Percentiles rank a stretch among this genome's conserved stretches.
These are phyloP conservation scores for Hymenoscyphus linearis DNA, from an alignment of 2,329 filamentous ascomycete species.

Conservation along the genomic window DNA sequence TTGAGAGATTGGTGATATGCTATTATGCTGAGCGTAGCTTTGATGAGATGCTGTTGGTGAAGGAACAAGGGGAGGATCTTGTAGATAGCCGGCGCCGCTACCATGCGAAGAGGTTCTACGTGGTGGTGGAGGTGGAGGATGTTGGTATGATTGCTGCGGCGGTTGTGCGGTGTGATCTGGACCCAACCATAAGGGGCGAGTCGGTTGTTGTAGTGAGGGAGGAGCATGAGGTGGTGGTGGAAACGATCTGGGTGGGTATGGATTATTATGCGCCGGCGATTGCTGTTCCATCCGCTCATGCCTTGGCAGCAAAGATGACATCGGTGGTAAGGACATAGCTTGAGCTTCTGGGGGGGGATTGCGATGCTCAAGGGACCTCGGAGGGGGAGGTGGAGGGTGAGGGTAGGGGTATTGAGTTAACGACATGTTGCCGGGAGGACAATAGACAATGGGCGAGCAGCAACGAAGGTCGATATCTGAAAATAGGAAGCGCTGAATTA, in stretches of 20 bases:
- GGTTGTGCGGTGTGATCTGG: slow-evolving; percentile 13
- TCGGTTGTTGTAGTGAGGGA: slow-evolving; percentile 7
- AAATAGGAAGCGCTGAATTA: not conserved
- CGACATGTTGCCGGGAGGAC: not conserved
- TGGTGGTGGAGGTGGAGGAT: slow-evolving; percentile 8
- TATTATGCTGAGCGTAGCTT: slow-evolving; percentile 2
- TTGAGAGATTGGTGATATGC: slow-evolving; percentile 7
- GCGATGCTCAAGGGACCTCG: not conserved
- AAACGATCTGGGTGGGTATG: slow-evolving; percentile 12
- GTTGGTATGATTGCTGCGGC: slow-evolving; percentile 7
- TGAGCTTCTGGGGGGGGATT: slow-evolving; percentile 4
- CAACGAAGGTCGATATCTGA: not conserved
- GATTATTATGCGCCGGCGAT: slow-evolving; percentile 1
- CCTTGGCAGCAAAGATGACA: slow-evolving; percentile 21
- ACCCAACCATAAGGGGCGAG: slow-evolving; percentile 14
- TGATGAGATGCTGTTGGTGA: not conserved
- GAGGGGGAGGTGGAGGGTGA: not conserved
- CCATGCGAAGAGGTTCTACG: slow-evolving; percentile 5
- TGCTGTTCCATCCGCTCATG: slow-evolving; percentile 11
- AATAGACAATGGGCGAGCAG: not conserved
- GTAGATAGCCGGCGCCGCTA: slow-evolving; percentile 8
- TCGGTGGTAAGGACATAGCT: slow-evolving; percentile 17
- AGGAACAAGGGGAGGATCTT: slow-evolving; percentile 9
- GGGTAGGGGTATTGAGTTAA: slow-evolving; percentile 6
- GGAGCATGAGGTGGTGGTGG: slow-evolving; percentile 6